Evolutionary conservation across 2,329 filamentous ascomycete species (phyloP).

Genomic region (Fusarium subglutinans): DNA sequence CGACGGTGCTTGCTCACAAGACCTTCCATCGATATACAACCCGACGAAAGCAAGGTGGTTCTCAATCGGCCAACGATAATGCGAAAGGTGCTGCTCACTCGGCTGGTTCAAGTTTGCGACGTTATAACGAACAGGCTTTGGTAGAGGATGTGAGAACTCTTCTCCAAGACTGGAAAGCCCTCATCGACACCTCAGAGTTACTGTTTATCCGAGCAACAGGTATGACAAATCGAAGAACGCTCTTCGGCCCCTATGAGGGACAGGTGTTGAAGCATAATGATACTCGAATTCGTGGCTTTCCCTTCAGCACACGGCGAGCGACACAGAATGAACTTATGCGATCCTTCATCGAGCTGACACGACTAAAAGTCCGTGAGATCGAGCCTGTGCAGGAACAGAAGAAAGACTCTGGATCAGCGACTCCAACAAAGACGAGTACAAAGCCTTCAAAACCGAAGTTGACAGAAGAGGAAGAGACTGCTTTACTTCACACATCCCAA

Average conservation of each 20-base stretch:
- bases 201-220: conserved; percentile 92
- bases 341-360: conserved; percentile 90
- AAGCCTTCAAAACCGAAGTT: conserved; percentile 71
- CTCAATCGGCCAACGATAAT: conserved; percentile 92
- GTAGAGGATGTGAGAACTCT: conserved; percentile 87
- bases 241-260: conserved; percentile 91
- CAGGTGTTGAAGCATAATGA: conserved; percentile 86
- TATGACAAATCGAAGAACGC: conserved; percentile 81
- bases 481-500: conserved; percentile 85
- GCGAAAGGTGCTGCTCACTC: conserved; percentile 95
- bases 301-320: conserved; percentile 89
- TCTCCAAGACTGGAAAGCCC: conserved; percentile 82
- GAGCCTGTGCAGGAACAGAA: conserved; percentile 69
- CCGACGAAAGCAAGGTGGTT: conserved; percentile 92
- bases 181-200: conserved; percentile 85
- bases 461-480: conserved; percentile 84
- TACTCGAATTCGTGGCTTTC: conserved; percentile 82
- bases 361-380: conserved; percentile 85
- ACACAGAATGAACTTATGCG: conserved; percentile 96
- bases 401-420: conserved; percentile 50
- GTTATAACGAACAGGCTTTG: conserved; percentile 93
- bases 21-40: conserved; percentile 98
- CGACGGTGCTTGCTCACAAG: conserved; percentile 91
- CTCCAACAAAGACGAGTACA: conserved; percentile 49
- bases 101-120: conserved; percentile 85